phyloP scores from a whole-genome alignment of 345 rosid genomes.

The Lepidium didymum region DNA sequence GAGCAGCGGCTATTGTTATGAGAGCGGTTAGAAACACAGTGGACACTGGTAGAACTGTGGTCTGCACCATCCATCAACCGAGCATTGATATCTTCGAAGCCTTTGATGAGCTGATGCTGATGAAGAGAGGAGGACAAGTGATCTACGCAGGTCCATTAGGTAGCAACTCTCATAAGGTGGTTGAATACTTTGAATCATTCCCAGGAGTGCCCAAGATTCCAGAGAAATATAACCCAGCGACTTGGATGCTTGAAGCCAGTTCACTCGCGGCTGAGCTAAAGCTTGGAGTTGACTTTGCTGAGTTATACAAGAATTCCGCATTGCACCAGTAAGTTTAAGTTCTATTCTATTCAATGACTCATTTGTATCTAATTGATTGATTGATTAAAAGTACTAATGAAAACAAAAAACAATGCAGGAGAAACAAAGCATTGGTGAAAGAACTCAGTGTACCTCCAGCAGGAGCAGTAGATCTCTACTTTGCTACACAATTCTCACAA shows the following conservation, averaged over 20 bases:
- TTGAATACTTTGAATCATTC: constrained; percentile 63
- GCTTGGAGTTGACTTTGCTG: constrained; percentile 66
- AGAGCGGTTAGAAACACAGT: constrained; percentile 32
- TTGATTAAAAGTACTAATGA: not conserved
- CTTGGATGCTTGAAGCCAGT: constrained; percentile 90
- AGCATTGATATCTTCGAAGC: constrained; percentile 74
- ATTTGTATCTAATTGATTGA: not conserved
- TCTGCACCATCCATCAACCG: constrained; percentile 10
- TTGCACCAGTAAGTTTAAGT: constrained; percentile 42
- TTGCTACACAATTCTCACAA: constrained; percentile 44
- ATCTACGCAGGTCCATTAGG: constrained; percentile 67
- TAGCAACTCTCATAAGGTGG: constrained; percentile 48
- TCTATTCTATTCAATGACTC: not conserved
- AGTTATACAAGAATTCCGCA: constrained; percentile 46
- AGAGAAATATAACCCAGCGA: constrained; percentile 68
- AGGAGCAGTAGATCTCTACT: constrained; percentile 42
- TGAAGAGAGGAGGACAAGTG: constrained; percentile 88
- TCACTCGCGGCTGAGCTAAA: constrained; percentile 58
- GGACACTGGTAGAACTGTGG: constrained; percentile 13
- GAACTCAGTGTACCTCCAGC: constrained; percentile 46
- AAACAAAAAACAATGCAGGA: constrained; percentile 24
- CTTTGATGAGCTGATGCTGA: constrained; percentile 65
- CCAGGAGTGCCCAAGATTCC: constrained; percentile 65
- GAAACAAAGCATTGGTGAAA: constrained; percentile 45
- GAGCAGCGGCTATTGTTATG: constrained; percentile 86